Base-by-base conservation (phyloP, 1,139 yeast genomes). In the Taphrina communis region DNA sequence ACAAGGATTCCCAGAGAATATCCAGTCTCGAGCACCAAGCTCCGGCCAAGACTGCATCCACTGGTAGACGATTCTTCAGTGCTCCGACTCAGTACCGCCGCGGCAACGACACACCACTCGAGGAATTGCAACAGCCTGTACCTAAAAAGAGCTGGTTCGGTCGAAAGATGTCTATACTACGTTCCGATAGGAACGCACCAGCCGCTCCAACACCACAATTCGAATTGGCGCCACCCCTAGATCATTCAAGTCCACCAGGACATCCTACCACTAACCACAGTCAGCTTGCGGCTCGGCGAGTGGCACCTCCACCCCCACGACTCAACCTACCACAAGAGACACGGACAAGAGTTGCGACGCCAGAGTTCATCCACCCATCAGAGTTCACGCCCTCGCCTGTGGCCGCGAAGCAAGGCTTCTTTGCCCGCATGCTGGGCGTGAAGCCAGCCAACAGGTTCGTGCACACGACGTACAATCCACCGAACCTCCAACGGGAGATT, bases 351-450 rank as follows among this genome's bases (percentile, higher is more conserved):
- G 39, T 14, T 8, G 25, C 41, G 9, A 44, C 62, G 9, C 62
- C 62, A n/a, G 51, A 42, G n/a, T 58, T 58, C 42, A 17, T 42
- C 9, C 62, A 58, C 31, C 62, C 62, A 12, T 58, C 62, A 21
- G 35, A 52, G 5, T 58, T 58, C 31, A 58, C 50, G 11, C 58
- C 56, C 51, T 57, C 63, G 11, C 63, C 65, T 6, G 58, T 55
- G 8, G 44, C 46, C n/a, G 48, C 58, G 7, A 59, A 59, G 50
- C 59, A 60, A 25, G 52, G 65, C 62, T 69, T 66, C 51, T 70
- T 70, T 48, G 63, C 70, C 9, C 62, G 69, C n/a, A 48, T 70
- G 31, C 67, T 70, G 41, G 71, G 68, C 38, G 71, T 70, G 38
- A 67, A 65, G 55, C 71, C 72, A 11, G 67, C 67, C 31, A 57